Evolutionary conservation across 169 alveolate genomes (phyloP), one percentile per base, ranked within the genome.

Genomic region (Pseudocohnilembus persalinus): DNA sequence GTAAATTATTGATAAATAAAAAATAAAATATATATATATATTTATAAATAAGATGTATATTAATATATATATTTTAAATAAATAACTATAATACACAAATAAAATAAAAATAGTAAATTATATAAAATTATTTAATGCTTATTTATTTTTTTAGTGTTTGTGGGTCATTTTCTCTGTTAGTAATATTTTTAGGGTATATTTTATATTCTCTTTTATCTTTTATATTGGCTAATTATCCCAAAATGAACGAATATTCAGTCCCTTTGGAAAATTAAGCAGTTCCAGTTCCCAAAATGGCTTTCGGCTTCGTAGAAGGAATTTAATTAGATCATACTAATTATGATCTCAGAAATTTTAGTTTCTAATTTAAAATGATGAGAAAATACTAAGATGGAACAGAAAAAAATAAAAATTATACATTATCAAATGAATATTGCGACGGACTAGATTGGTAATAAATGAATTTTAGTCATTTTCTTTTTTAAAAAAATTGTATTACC

Each of bases 401-500:
- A 26, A 29, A 34, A 34, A 64, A 64, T 29, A 49, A 35, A 79
- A 72, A 33, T 6, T 49, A 31, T 0, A 79, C 30, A 64, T 68
- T 34, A 49, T 33, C 64, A 27, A 28, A n/a, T 49, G 35, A 34
- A 28, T 6, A 63, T n/a, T 16, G 35, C 33, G n/a, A 29, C 0
- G 74, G 29, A 49, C 76, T 73, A 16, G 84, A 79, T 29, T 79
- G 84, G 84, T 79, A 79, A 79, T 79, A 29, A 25, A 28, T 33
- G 24, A 33, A 33, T 77, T 77, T 6, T 1, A 26, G n/a, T 77
- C 0, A 73, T 25, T 24, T 0, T 77, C 32, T 25, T 0, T 31
- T 24, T 73, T 25, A 25, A 28, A 11, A 73, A 11, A 73, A 24
- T 25, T 73, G 11, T 20, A 73, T 25, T 24, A 25, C 11, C 28